Conservation (phyloP, 1,139 yeast genomes). For the Kurtzmaniella quercitrusa region DNA sequence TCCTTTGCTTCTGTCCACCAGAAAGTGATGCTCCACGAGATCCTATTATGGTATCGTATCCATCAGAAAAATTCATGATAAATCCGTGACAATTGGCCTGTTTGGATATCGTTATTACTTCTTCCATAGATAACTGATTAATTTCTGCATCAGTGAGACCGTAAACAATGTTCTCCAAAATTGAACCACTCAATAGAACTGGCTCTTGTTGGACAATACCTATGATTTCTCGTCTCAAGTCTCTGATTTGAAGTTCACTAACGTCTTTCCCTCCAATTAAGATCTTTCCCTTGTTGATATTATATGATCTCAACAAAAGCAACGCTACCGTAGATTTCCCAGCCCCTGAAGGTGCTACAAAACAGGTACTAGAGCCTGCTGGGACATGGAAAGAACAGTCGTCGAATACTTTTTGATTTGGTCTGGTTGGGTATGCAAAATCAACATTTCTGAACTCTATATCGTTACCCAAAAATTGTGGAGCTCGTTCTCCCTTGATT, state of each 20-base stretch:
- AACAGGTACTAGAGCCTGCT: slow-evolving; percentile 77
- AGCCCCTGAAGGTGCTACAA: slow-evolving; percentile 90
- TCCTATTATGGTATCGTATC: slow-evolving; percentile 51
- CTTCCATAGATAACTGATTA: slow-evolving; percentile 33
- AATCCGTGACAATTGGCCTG: slow-evolving; percentile 58
- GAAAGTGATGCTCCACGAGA: slow-evolving; percentile 56
- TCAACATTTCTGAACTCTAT: slow-evolving; percentile 63
- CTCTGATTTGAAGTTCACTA: slow-evolving; percentile 60
- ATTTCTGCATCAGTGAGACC: slow-evolving; percentile 60
- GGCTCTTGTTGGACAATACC: slow-evolving; percentile 94
- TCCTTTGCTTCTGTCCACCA: slow-evolving; percentile 90
- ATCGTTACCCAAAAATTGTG: slow-evolving; percentile 46
- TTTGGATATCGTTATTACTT: slow-evolving; percentile 37
- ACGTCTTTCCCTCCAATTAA: slow-evolving; percentile 65
- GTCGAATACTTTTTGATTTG: slow-evolving; percentile 65
- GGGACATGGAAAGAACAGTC: slow-evolving; percentile 57
- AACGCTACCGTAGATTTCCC: slow-evolving; percentile 87
- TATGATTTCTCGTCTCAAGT: slow-evolving; percentile 61
- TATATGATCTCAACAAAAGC: slow-evolving; percentile 66
- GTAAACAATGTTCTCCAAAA: slow-evolving; percentile 74
- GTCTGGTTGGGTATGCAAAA: slow-evolving; percentile 86
- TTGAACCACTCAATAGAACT: slow-evolving; percentile 70
- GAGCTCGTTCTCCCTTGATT: slow-evolving; percentile 35
- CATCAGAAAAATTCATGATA: slow-evolving; percentile 46
- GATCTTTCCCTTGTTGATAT: slow-evolving; percentile 53